phyloP scores from a whole-genome alignment of 108 stramenopile species.

The Fragilaria crotonensis region DNA sequence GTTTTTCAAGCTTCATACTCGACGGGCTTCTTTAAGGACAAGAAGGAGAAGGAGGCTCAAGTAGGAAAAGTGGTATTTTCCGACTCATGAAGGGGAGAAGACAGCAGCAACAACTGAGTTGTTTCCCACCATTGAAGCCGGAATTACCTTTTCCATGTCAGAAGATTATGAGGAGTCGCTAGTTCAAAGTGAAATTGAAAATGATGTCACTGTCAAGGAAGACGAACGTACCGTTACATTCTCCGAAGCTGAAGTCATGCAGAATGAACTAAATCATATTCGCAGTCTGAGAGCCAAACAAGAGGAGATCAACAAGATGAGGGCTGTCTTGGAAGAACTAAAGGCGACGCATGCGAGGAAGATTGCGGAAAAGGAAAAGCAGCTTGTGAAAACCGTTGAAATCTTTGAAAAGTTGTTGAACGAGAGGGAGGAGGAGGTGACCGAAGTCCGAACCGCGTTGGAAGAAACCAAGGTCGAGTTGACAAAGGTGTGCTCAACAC shows the following conservation, averaged over 20 bases:
- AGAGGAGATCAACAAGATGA: slow-evolving; percentile 3
- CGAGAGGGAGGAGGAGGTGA: slow-evolving; percentile 10
- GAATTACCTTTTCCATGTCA: too few relatives aligned
- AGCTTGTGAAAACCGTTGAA: neutral
- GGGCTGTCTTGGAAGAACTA: neutral
- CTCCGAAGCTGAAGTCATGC: slow-evolving; percentile 13
- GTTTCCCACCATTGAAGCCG: too few relatives aligned
- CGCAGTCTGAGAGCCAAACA: slow-evolving; percentile 1
- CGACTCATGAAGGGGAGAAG: too few relatives aligned
- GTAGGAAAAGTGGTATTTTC: too few relatives aligned
- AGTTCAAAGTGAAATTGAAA: too few relatives aligned
- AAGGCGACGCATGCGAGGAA: neutral
- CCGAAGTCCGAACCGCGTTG: neutral
- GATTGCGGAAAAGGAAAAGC: slow-evolving; percentile 7
- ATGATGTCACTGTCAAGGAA: too few relatives aligned
- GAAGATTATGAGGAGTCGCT: too few relatives aligned
- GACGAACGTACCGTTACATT: slow-evolving; percentile 3
- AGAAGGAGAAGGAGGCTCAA: too few relatives aligned
- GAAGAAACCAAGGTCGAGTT: slow-evolving; percentile 11
- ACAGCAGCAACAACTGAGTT: too few relatives aligned
- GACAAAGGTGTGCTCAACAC: neutral
- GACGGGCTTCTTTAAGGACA: too few relatives aligned
- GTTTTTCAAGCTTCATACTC: too few relatives aligned
- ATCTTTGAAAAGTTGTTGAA: neutral
- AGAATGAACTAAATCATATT: slow-evolving; percentile 16